A percentile compares a stretch with the other conserved stretches of the same genome.
phyloP scores from a whole-genome alignment of 345 rosid genomes.

The Psidium friedrichsthalianum region DNA sequence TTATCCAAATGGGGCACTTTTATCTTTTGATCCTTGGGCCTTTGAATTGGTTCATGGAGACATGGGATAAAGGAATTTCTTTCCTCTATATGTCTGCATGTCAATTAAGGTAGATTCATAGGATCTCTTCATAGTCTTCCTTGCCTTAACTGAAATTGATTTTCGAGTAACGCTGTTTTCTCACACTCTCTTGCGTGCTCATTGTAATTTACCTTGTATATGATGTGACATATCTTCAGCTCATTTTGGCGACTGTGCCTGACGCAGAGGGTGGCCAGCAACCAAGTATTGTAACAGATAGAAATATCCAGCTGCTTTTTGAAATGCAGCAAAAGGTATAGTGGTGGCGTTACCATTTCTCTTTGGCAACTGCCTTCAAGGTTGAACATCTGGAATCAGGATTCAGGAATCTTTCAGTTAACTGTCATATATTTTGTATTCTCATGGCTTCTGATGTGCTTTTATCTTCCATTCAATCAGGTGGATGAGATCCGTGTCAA shows the following conservation, averaged over 20 bases:
- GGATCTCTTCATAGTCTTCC: neutral
- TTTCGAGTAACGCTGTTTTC: neutral
- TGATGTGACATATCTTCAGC: slow-evolving; percentile 27
- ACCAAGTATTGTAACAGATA: slow-evolving; percentile 70
- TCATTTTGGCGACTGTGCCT: slow-evolving; percentile 73
- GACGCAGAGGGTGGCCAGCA: slow-evolving; percentile 34
- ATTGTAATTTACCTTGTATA: neutral
- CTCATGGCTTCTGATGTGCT: neutral
- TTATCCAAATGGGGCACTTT: neutral
- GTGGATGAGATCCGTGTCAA: slow-evolving; percentile 71
- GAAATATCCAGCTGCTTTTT: slow-evolving; percentile 80
- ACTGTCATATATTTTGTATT: neutral
- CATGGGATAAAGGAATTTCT: neutral
- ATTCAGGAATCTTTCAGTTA: neutral
- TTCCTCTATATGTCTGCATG: neutral
- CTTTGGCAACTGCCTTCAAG: neutral
- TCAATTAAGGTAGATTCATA: neutral
- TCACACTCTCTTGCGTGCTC: neutral
- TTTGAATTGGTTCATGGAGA: neutral
- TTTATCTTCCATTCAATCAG: slow-evolving; percentile 22
- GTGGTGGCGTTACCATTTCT: neutral
- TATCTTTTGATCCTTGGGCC: neutral
- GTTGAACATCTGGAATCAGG: neutral
- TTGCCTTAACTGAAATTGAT: neutral
- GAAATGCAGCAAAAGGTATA: slow-evolving; percentile 87